phyloP scores from a whole-genome alignment of 176 grass and related monocot genomes.

The Eleusine indica region DNA sequence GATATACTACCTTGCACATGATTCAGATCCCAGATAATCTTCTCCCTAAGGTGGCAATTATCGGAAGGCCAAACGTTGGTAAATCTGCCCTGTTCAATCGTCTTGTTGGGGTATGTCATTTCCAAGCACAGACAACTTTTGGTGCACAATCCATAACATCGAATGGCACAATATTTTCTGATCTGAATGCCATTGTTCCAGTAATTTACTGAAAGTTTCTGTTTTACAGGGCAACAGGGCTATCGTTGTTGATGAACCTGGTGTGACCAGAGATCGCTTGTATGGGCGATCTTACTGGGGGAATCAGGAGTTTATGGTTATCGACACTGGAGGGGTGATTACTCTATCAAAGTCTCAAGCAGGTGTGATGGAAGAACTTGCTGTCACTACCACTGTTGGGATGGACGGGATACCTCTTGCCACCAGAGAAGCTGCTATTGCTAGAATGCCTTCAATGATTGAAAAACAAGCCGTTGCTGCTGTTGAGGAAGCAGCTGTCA shows the following conservation, averaged over 20 bases:
- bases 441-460: slow-evolving; percentile 96
- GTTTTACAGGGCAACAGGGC: slow-evolving; percentile 68
- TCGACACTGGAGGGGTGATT: slow-evolving; percentile 92
- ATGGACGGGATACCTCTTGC: slow-evolving; percentile 95
- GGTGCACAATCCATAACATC: not conserved
- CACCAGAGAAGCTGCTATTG: slow-evolving; percentile 82
- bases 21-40: slow-evolving; percentile 78
- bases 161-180: not conserved
- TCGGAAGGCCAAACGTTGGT: slow-evolving; percentile 94
- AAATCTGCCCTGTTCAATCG: slow-evolving; percentile 96
- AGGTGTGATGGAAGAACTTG: slow-evolving; percentile 91
- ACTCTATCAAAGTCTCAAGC: slow-evolving; percentile 81
- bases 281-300: slow-evolving; percentile 88
- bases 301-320: slow-evolving; percentile 78
- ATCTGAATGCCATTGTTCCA: not conserved
- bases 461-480: slow-evolving; percentile 89
- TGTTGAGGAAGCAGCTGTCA: slow-evolving; percentile 75
- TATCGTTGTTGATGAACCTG: slow-evolving; percentile 96
- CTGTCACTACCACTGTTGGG: slow-evolving; percentile 80
- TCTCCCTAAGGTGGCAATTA: slow-evolving; percentile 84
- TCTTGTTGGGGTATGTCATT: slow-evolving; percentile 77
- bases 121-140: not conserved
- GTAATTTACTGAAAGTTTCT: not conserved
- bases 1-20: slow-evolving; percentile 11
- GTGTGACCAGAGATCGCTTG: slow-evolving; percentile 86